Base-by-base conservation (phyloP, 164 flowering plant genomes). In the Dillenia turbinata region DNA sequence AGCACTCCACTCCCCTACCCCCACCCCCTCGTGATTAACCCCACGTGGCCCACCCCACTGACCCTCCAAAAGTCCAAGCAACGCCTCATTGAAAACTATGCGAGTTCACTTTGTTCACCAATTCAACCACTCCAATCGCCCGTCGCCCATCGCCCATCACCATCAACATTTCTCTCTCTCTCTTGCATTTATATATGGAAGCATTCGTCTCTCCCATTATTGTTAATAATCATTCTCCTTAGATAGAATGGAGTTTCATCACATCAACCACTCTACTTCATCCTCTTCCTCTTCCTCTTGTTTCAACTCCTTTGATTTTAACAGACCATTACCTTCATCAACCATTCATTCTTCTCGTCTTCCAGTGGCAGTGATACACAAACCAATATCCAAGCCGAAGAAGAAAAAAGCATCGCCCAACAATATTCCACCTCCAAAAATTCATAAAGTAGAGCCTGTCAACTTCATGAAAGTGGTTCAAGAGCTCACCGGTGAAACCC, bases 391-490 rank as follows among this genome's bases (percentile, higher is more conserved):
- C 10, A 75, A 73, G 61, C 70, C 63, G 49, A 62, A 71, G 66
- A 71, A 65, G 63, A 76, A 74, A 48, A 61, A 67, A 1, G 54
- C 59, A 3, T 9, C 50, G 9, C 75, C 74, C 16, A 4, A 33
- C 40, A 33, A 33, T 33, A 33, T 33, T 33, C 74, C 72, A 46
- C 76, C 69, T 2, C 62, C 74, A 8, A 74, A 60, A 58, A 62
- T 79, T n/a, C 77, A 79, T 69, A 67, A 58, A 10, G 83, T 79
- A 17, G 71, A 74, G 1, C 50, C 78, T 9, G 40, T 9, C 2
- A 60, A 73, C 61, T 79, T 79, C 63, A 65, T 63, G 55, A 51
- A 69, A 48, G 71, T 71, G 12, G 80, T 79, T 9, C 80, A 79
- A 61, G 60, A 62, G 66, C 75, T 79, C 8, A 79, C 83, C 0